Evolutionary conservation across 768 basidiomycete genomes (phyloP), one percentile per base, ranked within the genome.

Genomic region (Rhodosporidiobolus sp.): DNA sequence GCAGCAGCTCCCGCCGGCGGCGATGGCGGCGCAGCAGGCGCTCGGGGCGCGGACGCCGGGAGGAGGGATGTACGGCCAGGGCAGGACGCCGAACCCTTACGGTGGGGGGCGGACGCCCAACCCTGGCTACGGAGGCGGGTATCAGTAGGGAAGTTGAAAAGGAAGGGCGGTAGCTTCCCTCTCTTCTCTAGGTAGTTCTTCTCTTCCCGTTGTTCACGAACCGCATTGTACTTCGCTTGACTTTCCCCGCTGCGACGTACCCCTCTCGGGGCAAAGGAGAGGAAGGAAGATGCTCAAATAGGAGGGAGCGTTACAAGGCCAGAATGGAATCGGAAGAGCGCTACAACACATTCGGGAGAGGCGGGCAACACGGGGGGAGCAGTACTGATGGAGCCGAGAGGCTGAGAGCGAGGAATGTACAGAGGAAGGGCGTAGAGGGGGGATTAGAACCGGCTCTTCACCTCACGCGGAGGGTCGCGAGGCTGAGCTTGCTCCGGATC

Each of bases 391-490:
- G 20, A 48, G 46, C 4, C n/a, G n/a, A n/a, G n/a, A n/a, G n/a
- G n/a, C n/a, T 17, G 46, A 48, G 46, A 5, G 46, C 10, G 19
- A 22, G 46, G 46, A 22, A 48, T 48, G 46, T 17, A 22, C 17
- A 48, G 46, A 17, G 20, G 19, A 48, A 11, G 8, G 46, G 38
- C n/a, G n/a, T n/a, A n/a, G 53, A 53, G 26, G 26, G 17, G n/a
- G 11, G 28, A 30, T 11, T 34, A 19, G 35, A 24, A 6, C 34
- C 12, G 4, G 16, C 22, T 10, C 56, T 17, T 38, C 35, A 65
- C 30, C 54, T 28, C 28, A 30, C 54, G 43, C 45, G 20, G 20
- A 65, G 30, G 28, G 63, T 65, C 54, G 63, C 63, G 24, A 65
- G 46, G 43, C 54, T 56, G 17, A 65, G 45, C 54, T 65, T 65